These are phyloP conservation scores for Golovinomyces cichoracearum DNA, from an alignment of 2,329 filamentous ascomycete species.

Conservation along the genomic window DNA sequence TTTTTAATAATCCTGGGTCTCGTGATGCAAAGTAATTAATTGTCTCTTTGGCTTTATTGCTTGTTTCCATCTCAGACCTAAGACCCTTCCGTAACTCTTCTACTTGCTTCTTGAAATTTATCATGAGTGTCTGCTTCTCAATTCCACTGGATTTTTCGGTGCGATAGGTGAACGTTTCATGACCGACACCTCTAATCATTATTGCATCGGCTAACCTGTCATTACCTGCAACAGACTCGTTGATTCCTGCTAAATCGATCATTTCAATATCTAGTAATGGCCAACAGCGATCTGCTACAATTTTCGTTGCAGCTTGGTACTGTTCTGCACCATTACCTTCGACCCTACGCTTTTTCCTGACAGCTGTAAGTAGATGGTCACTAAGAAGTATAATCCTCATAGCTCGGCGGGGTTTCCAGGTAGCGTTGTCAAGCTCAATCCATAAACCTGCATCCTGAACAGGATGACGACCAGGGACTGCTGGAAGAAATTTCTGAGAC, in stretches of 20 bases:
- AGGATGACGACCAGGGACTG: conserved; percentile 72
- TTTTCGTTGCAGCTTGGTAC: conserved; percentile 33
- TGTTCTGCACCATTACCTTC: conserved; percentile 32
- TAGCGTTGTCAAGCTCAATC: conserved; percentile 92
- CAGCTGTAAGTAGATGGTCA: conserved; percentile 76
- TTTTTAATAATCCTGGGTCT: conserved; percentile 50
- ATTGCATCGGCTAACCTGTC: conserved; percentile 61
- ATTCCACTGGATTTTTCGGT: conserved; percentile 56
- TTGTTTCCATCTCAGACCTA: conserved; percentile 67
- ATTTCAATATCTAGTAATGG: conserved; percentile 78
- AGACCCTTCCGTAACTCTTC: conserved; percentile 72
- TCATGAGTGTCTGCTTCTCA: conserved; percentile 57
- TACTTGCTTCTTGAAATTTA: conserved; percentile 75
- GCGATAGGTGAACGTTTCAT: conserved; percentile 82
- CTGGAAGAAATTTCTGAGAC: conserved; percentile 87
- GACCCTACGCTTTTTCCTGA: conserved; percentile 70
- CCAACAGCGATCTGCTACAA: conserved; percentile 88
- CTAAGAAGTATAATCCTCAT: conserved; percentile 86
- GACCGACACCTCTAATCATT: conserved; percentile 62
- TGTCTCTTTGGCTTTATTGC: conserved; percentile 58
- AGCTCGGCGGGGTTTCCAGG: conserved; percentile 72
- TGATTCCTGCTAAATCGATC: conserved; percentile 53
- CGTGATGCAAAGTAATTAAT: conserved; percentile 66
- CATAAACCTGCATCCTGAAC: conserved; percentile 77
- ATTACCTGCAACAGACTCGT: conserved; percentile 27